A percentile compares a stretch with the other conserved stretches of the same genome.
Evolutionary conservation across 345 rosid genomes (phyloP).

Genomic region (Erodium maritimum): DNA sequence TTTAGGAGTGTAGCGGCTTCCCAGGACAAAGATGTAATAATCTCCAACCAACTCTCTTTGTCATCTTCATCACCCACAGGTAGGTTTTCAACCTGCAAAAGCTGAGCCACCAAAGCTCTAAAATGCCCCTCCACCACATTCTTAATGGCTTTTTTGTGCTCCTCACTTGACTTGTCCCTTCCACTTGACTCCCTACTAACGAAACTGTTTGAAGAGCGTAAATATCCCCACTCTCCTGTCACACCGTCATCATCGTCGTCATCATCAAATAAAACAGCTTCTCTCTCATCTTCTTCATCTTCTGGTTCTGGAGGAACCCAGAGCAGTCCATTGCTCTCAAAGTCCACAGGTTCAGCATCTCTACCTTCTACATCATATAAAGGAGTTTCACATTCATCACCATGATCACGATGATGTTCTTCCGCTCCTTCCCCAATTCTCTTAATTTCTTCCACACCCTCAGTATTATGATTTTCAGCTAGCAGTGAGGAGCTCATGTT

Average conservation of each 20-base stretch:
- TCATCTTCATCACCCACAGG: slow-evolving; percentile 56
- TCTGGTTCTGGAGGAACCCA: slow-evolving; percentile 96
- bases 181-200: slow-evolving; percentile 44
- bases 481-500: slow-evolving; percentile 29
- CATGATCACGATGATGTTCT: slow-evolving; percentile 22
- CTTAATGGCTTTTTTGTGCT: slow-evolving; percentile 53
- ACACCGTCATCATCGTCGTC: slow-evolving; percentile 53
- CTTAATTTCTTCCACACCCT: slow-evolving; percentile 23
- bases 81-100: slow-evolving; percentile 65
- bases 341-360: slow-evolving; percentile 64
- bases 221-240: slow-evolving; percentile 71
- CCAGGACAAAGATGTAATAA: slow-evolving; percentile 84
- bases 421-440: slow-evolving; percentile 21
- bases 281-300: slow-evolving; percentile 90
- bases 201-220: slow-evolving; percentile 58
- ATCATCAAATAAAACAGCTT: slow-evolving; percentile 57
- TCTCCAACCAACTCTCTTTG: slow-evolving; percentile 75
- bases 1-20: slow-evolving; percentile 85
- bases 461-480: slow-evolving; percentile 31
- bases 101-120: slow-evolving; percentile 73
- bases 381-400: slow-evolving; percentile 39
- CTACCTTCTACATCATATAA: slow-evolving; percentile 33
- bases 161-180: slow-evolving; percentile 51
- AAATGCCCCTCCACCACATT: slow-evolving; percentile 84
- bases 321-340: slow-evolving; percentile 68